phyloP scores from a whole-genome alignment of 805 yeast genomes.

The Wickerhamiella lipophila region DNA sequence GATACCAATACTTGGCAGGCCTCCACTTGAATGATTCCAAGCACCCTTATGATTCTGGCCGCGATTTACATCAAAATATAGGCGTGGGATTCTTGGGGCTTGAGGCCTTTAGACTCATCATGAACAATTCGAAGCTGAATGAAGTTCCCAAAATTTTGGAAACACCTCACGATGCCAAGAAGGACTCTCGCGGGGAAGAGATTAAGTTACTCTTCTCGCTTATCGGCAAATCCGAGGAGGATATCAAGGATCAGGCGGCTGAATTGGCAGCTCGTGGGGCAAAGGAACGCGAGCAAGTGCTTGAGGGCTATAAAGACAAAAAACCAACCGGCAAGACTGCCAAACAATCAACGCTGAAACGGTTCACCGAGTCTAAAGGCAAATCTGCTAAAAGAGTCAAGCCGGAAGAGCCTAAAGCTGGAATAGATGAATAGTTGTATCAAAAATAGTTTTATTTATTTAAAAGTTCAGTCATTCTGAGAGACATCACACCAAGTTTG shows the following conservation, averaged over 20 bases:
- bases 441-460: no score
- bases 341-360: not conserved
- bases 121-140: constrained; percentile 51
- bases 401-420: not conserved
- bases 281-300: constrained; percentile 54
- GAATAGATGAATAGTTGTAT: not conserved
- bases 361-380: not conserved
- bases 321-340: not conserved
- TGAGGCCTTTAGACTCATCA: constrained; percentile 66
- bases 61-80: constrained; percentile 81
- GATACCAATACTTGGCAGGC: constrained; percentile 60
- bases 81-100: constrained; percentile 86
- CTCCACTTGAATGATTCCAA: constrained; percentile 91
- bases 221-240: constrained; percentile 42
- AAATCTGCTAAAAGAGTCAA: not conserved
- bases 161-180: constrained; percentile 46
- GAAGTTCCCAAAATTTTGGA: constrained; percentile 73
- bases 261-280: constrained; percentile 49
- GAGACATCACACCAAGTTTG: no score
- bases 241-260: constrained; percentile 36
- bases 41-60: constrained; percentile 78
- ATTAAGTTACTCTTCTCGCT: constrained; percentile 71
- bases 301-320: constrained; percentile 6
- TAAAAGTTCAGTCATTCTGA: no score
- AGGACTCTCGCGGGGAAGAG: constrained; percentile 57